Conservation (phyloP, 1,284 basidiomycete species). For the Irpex sp. region DNA sequence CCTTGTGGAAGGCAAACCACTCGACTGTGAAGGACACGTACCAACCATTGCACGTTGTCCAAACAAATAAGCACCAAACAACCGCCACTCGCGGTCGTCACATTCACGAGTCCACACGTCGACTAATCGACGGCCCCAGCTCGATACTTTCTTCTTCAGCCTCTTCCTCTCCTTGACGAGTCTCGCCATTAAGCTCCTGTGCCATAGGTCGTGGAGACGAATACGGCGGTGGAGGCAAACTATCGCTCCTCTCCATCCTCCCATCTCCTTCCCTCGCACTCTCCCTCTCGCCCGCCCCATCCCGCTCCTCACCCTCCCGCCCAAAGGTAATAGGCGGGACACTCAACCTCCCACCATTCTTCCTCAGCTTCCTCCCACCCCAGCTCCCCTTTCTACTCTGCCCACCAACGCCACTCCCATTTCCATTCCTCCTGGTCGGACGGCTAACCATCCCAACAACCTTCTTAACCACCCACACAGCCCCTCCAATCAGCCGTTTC, state of each 20-base stretch:
- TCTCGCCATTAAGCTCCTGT: background rate
- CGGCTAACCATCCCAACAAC: background rate
- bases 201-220: background rate
- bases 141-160: background rate
- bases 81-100: no score
- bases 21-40: no score
- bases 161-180: background rate
- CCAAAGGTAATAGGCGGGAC: background rate
- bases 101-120: no score
- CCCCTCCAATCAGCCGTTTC: conserved; percentile 25
- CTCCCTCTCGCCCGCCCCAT: background rate
- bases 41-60: no score
- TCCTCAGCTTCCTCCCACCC: background rate
- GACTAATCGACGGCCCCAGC: background rate
- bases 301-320: no score
- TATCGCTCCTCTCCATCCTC: background rate
- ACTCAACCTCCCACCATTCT: background rate
- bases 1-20: no score
- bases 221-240: background rate
- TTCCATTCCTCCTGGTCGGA: no score
- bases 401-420: background rate
- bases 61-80: no score
- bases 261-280: background rate
- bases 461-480: conserved; percentile 12
- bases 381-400: background rate